Base-by-base conservation (phyloP, 768 basidiomycete species). In the Cystobasidium ongulense region DNA sequence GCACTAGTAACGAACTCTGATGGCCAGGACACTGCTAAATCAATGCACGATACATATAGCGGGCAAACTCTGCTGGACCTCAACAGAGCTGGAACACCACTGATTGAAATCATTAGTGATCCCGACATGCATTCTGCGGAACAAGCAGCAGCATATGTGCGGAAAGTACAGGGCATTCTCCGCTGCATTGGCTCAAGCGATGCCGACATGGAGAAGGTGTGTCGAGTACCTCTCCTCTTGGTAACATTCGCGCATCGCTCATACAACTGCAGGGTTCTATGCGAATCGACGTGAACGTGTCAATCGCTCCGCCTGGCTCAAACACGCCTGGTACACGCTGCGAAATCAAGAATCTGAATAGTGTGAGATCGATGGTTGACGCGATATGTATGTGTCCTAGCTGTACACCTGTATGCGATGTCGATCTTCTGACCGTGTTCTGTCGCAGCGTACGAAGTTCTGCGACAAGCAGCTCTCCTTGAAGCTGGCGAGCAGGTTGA, bases 271-370 rank as follows among this genome's bases (percentile, higher is more conserved):
- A 96, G 93, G 95, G 95, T 0, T 97, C 94, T 5, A 84, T 98
- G 36, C 85, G 96, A 46, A 94, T 93, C 75, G 96, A 99, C 78
- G 90, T 95, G 33, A 98, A 99, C 78, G 88, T 98, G 3, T 97
- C 95, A 4, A 86, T 97, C 5, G 90, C 91, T 88, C 88, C 10
- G 81, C 85, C 5, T 81, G 86, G 1, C 63, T 71, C 63, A 88
- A 15, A 0, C 1, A 76, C 76, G 11, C 79, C 76, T 3, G 82
- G 93, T 1, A 95, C 89, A 0, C 87, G 95, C 35, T 94, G 92
- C 78, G 95, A 99, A 81, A 87, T 99, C 77, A 99, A 99, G 82
- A 99, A 99, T 78, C 85, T 99, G 52, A 97, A 97, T 80, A 92
- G 92, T 67, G 84, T 96, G 52, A 87, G 86, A 76, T 92, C 89